Evolutionary conservation across 345 rosid species (phyloP), one percentile per base, ranked within the genome.

Genomic region (Hirschfeldia incana): DNA sequence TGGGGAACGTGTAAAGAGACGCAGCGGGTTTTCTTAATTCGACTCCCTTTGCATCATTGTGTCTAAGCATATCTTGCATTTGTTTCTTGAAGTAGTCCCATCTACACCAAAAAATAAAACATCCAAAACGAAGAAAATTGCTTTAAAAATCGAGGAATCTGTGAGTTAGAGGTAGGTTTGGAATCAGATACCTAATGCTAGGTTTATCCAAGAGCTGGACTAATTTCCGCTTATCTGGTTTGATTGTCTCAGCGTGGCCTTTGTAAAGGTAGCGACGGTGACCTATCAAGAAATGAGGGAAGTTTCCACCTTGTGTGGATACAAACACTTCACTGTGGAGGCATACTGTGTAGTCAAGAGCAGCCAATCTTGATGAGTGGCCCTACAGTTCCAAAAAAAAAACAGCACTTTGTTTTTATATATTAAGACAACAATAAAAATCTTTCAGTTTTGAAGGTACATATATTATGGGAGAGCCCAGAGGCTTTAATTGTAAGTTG

Each of bases 231-330:
- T 92, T 94, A 82, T 92, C 98, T 9, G 98, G 99, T 77, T 87
- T 91, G 62, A 94, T 83, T 4, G 98, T 94, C 85, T 91, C 87
- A 0, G 98, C 89, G 67, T 94, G 98, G 58, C 98, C 98, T 83
- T 92, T 91, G 83, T 85, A 88, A 73, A 91, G 85, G 83, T 91
- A 92, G 2, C 94, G 97, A 66, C 98, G 86, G 67, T 92, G 98
- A 75, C 98, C 98, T 83, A 88, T 91, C 82, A 94, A 87, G 88
- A 94, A 94, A 84, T 92, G 98, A 9, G 99, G 99, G 75, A 91
- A 95, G 69, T 95, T 95, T 73, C 99, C 99, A 69, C 99, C 99
- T 89, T 93, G 99, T 17, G 99, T 93, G 8, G 98, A 91, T 83
- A 91, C 94, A 84, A 94, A 93, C 67, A 89, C 99, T 85, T 91